These are phyloP conservation scores for Fraxinus quadrangulata DNA, from an alignment of 257 asterid species.

Conservation along the genomic window DNA sequence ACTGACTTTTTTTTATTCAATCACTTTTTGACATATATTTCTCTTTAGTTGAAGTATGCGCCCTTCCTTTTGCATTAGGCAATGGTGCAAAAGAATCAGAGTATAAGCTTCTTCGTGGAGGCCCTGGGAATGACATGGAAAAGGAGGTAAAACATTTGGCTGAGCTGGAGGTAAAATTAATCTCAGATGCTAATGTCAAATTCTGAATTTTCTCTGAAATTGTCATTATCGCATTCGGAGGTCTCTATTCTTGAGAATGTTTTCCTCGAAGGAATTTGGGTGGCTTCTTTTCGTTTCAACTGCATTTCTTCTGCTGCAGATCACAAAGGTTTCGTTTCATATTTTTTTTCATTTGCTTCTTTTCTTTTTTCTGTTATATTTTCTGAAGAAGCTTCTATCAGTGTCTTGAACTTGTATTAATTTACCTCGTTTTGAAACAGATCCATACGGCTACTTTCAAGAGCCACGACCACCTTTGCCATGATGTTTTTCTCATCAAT, in stretches of 20 bases:
- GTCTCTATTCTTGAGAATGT: constrained; percentile 77
- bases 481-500: constrained; percentile 99
- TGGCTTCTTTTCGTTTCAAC: constrained; percentile 82
- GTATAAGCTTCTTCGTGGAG: constrained; percentile 75
- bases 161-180: constrained; percentile 49
- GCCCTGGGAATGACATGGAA: constrained; percentile 44
- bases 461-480: constrained; percentile 96
- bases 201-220: constrained; percentile 19
- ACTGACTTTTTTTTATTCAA: not conserved
- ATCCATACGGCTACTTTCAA: constrained; percentile 63
- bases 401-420: constrained; percentile 6
- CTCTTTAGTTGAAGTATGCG: constrained; percentile 7
- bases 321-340: constrained; percentile 57
- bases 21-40: not conserved
- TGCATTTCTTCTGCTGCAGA: constrained; percentile 70
- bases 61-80: constrained; percentile 33
- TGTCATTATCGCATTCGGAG: constrained; percentile 40
- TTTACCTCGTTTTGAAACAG: constrained; percentile 47
- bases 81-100: constrained; percentile 56
- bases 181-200: constrained; percentile 15
- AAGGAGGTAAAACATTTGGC: constrained; percentile 45
- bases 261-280: constrained; percentile 82
- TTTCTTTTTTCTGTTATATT: not conserved
- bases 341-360: not conserved
- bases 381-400: not conserved